Base-by-base conservation (phyloP, 768 basidiomycete genomes). In the Piloderma croceum region DNA sequence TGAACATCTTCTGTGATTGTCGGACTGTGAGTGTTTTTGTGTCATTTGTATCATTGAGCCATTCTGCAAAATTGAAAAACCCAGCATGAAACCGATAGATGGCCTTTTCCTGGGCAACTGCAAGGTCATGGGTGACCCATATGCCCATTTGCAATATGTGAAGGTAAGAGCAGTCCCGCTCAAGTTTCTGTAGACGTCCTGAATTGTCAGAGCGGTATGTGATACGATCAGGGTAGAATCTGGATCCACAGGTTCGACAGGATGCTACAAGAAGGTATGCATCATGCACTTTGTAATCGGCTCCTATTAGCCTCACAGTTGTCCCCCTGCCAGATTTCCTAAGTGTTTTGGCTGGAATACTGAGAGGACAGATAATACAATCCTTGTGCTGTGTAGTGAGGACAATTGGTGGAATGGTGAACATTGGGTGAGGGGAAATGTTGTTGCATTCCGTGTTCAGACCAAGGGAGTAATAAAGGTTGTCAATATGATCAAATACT, bases 51-150 rank as follows among this genome's bases (percentile, higher is more conserved):
- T 53, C 54, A 34, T 62, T 62, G 13, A 60, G 18, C 44, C 47
- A 59, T 1, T 51, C 42, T 4, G 60, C 47, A 41, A 57, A 60
- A 38, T 57, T 58, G 1, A 56, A 54, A 52, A 56, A 60, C 15
- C 58, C 56, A n/a, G 50, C 41, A 23, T 56, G 54, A 34, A 56
- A 56, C 0, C 51, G 36, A 10, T 49, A 38, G 19, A 58, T 21
- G 6, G 58, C 54, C 9, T 43, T 41, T 39, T 59, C 57, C 36
- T 60, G 59, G 1, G 46, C 45, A 12, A 48, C 1, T 1, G 56
- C 60, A 31, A 62, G 37, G n/a, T 25, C 42, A 10, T 48, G 31
- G 25, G 58, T 47, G 3, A 54, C 47, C 57, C 55, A 61, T 5
- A 60, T 24, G 0, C 54, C 60, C 33, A 34, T 19, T 39, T 59